phyloP scores from a whole-genome alignment of 202 grass and related monocot genomes.

The Hordeum pubiflorum region DNA sequence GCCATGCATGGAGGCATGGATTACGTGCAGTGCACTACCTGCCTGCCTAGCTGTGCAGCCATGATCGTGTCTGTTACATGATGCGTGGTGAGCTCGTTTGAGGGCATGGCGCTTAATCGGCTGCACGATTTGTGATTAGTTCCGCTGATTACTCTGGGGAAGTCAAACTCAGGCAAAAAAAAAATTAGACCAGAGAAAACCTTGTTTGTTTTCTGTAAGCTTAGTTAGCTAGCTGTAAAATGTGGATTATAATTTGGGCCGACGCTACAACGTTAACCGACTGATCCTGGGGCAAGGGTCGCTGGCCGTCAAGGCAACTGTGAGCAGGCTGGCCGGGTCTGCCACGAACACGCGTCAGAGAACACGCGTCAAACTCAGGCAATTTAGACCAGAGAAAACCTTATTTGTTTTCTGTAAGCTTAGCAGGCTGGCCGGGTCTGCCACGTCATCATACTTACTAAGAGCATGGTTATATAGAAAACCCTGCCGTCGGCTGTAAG shows the following conservation, averaged over 20 bases:
- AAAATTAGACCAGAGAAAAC: neutral
- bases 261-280: too few relatives aligned
- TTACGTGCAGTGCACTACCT: conserved; percentile 35
- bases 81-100: conserved; percentile 35
- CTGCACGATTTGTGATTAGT: conserved; percentile 26
- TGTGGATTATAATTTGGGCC: too few relatives aligned
- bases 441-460: too few relatives aligned
- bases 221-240: neutral
- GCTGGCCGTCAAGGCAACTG: too few relatives aligned
- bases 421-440: too few relatives aligned
- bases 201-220: neutral
- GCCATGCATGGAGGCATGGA: neutral
- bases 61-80: neutral
- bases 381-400: neutral
- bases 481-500: too few relatives aligned
- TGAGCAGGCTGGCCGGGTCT: too few relatives aligned
- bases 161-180: neutral
- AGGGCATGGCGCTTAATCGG: conserved; percentile 17
- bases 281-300: too few relatives aligned
- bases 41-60: neutral
- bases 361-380: neutral
- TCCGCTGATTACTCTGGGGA: neutral
- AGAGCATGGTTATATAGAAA: too few relatives aligned
- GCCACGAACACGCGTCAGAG: too few relatives aligned
- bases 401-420: neutral